Conservation (phyloP, 2,329 filamentous ascomycete genomes). For the Herpotrichia juniperi region DNA sequence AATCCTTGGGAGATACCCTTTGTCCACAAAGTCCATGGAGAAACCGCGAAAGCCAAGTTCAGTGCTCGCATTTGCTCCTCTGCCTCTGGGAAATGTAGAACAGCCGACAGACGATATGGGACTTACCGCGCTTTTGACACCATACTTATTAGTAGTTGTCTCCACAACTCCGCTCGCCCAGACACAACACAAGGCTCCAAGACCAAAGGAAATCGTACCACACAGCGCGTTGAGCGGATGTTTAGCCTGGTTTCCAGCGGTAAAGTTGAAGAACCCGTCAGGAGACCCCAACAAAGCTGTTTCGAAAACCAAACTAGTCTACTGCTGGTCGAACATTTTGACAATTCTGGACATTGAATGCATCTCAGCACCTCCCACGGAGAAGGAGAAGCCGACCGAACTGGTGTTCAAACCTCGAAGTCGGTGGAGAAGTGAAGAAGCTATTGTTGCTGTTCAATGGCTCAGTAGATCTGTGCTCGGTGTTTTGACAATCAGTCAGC, state of each 20-base stretch:
- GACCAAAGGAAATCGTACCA: conserved; percentile 87
- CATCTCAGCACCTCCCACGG: conserved; percentile 58
- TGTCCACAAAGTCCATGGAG: conserved; percentile 65
- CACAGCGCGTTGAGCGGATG: conserved; percentile 94
- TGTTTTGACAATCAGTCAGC: conserved; percentile 91
- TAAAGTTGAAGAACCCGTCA: conserved; percentile 82
- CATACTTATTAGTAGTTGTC: conserved; percentile 93
- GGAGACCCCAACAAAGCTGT: conserved; percentile 69
- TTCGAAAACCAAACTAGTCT: conserved; percentile 86
- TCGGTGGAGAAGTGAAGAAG: conserved; percentile 91
- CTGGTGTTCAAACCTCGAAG: conserved; percentile 83
- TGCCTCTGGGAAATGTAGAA: conserved; percentile 94
- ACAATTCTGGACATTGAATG: conserved; percentile 90
- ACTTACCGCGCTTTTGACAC: conserved; percentile 91
- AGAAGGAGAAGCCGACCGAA: conserved; percentile 77
- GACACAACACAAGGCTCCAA: conserved; percentile 90
- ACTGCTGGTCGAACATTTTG: conserved; percentile 98
- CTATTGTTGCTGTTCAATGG: conserved; percentile 97
- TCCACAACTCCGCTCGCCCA: conserved; percentile 96
- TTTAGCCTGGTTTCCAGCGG: conserved; percentile 95
- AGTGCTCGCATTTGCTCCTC: conserved; percentile 85
- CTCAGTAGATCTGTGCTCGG: conserved; percentile 90
- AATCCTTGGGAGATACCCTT: conserved; percentile 89
- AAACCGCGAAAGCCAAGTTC: conserved; percentile 88
- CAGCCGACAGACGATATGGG: conserved; percentile 86